Conservation (phyloP, 192 early-diverging fungal species). For the Chytriomyces sp. region DNA sequence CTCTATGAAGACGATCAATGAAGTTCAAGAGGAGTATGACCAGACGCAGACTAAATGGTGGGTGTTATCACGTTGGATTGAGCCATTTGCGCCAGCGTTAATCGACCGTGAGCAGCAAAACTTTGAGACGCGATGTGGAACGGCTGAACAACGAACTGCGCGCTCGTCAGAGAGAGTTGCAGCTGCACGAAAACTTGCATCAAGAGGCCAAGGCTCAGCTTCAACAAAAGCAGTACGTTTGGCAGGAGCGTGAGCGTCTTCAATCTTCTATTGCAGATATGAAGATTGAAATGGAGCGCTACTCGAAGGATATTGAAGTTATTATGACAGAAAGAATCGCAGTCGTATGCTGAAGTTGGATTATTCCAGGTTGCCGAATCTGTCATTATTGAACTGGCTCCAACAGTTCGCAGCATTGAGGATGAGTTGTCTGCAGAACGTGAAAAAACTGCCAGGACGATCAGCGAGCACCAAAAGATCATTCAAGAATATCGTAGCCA, state of each 20-base stretch:
- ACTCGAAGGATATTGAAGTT: constrained; percentile 34
- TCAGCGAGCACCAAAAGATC: neutral
- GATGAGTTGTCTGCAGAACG: constrained; percentile 26
- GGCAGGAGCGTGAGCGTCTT: constrained; percentile 46
- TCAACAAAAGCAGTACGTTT: constrained; percentile 35
- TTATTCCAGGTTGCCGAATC: constrained; percentile 24
- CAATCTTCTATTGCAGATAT: constrained; percentile 43
- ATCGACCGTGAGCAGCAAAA: constrained; percentile 15
- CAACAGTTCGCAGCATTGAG: constrained; percentile 26
- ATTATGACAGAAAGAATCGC: no score
- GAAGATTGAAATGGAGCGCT: constrained; percentile 45
- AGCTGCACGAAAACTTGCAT: constrained; percentile 34
- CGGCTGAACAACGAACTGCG: constrained; percentile 53
- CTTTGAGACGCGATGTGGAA: constrained; percentile 56
- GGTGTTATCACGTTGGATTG: constrained; percentile 7
- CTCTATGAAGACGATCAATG: constrained; percentile 66
- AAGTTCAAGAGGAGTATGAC: constrained; percentile 65
- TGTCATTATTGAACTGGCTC: constrained; percentile 15
- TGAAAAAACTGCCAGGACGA: neutral
- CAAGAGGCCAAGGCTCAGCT: constrained; percentile 39
- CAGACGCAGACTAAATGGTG: constrained; percentile 50
- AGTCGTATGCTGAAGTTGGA: neutral
- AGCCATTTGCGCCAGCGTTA: no score
- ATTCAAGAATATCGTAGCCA: constrained; percentile 14
- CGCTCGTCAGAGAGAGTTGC: constrained; percentile 58